Evolutionary conservation across 2,329 filamentous ascomycete species (phyloP).

Genomic region (Neophaeococcomyces mojaviensis): DNA sequence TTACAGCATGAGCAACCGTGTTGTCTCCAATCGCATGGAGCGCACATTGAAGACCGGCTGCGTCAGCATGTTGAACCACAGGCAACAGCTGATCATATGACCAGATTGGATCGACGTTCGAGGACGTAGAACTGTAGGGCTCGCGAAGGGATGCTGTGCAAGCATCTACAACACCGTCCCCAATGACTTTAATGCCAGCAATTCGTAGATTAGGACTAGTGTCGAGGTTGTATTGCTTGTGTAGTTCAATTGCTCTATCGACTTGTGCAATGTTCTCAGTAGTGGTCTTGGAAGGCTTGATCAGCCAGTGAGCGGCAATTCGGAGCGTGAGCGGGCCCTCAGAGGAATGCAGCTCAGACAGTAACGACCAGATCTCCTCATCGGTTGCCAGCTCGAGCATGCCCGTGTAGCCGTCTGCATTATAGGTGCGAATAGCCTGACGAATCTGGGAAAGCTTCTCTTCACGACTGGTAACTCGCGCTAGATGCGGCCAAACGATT

Average conservation of each 20-base stretch:
- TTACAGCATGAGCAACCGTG: conserved; percentile 40
- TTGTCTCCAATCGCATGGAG: conserved; percentile 47
- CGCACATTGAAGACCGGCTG: conserved; percentile 41
- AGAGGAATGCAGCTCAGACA: conserved; percentile 32
- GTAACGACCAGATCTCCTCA: conserved; percentile 40
- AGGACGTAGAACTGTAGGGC: conserved; percentile 37
- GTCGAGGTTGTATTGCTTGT: conserved; percentile 31
- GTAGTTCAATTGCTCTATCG: conserved; percentile 38
- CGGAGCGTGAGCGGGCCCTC: conserved; percentile 34
- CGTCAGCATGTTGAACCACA: conserved; percentile 38
- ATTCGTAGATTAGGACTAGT: conserved; percentile 38
- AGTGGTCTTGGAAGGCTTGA: conserved; percentile 35
- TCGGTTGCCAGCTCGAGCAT: conserved; percentile 49
- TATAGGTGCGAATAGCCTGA: conserved; percentile 37
- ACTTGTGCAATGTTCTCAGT: conserved; percentile 36
- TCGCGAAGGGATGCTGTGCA: conserved; percentile 44
- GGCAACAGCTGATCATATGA: conserved; percentile 33
- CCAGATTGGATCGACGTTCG: conserved; percentile 42
- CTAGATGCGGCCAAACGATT: conserved; percentile 42
- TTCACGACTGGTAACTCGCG: conserved; percentile 34
- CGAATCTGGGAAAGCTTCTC: conserved; percentile 37
- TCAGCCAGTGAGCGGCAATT: conserved; percentile 43
- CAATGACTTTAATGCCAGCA: conserved; percentile 44
- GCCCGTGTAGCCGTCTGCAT: conserved; percentile 40
- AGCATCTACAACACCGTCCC: conserved; percentile 45